These are phyloP conservation scores for Psilocybe sp. DNA, from an alignment of 768 basidiomycete species.

Conservation along the genomic window DNA sequence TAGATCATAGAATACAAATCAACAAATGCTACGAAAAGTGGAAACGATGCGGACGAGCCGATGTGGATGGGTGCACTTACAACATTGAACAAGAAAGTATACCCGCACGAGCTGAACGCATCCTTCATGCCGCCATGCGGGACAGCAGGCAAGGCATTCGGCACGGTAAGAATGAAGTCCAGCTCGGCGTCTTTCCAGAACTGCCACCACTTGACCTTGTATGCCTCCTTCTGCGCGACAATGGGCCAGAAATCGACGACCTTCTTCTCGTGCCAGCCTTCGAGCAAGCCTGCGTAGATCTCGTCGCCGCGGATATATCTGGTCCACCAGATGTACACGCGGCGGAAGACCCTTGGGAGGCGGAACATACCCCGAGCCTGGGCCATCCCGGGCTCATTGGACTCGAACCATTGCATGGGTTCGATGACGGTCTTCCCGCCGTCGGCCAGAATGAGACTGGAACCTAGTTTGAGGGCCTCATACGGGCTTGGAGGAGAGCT, in stretches of 20 bases:
- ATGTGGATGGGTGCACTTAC: conserved; percentile 26
- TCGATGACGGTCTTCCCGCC: conserved; percentile 37
- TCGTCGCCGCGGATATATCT: conserved; percentile 50
- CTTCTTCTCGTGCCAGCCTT: conserved; percentile 41
- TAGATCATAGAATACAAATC: conserved; percentile 6
- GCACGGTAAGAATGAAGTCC: conserved; percentile 60
- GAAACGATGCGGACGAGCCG: neutral
- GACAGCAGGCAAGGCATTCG: conserved; percentile 53
- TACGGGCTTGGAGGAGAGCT: conserved; percentile 46
- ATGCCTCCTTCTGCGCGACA: conserved; percentile 43
- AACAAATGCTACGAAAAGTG: neutral
- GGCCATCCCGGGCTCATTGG: conserved; percentile 46
- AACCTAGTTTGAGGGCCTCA: conserved; percentile 50
- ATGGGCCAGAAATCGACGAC: conserved; percentile 45
- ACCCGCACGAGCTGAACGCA: conserved; percentile 51
- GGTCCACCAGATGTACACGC: conserved; percentile 48
- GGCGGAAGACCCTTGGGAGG: conserved; percentile 46
- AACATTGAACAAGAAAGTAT: conserved; percentile 63
- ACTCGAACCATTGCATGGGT: conserved; percentile 37
- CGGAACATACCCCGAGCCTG: conserved; percentile 34
- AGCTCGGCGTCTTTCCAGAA: conserved; percentile 38
- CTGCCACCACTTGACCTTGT: conserved; percentile 40
- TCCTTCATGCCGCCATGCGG: conserved; percentile 52
- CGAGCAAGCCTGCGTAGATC: conserved; percentile 51
- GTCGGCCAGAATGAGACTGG: conserved; percentile 50